phyloP scores from a whole-genome alignment of 1,139 yeast genomes.

The Suhomyces atakaporum region DNA sequence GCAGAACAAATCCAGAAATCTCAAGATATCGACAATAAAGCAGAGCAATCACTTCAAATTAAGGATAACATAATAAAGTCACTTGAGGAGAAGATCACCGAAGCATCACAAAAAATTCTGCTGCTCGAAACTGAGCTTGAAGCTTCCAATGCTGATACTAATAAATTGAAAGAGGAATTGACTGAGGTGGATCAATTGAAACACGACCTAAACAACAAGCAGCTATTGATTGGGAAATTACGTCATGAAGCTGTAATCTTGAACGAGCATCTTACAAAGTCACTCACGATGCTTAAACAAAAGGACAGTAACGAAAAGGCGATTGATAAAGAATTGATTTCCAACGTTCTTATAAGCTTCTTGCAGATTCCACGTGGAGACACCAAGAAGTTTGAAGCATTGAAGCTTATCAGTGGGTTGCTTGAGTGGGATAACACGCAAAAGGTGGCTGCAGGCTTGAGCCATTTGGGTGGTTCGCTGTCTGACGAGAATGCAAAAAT shows the following conservation, averaged over 20 bases:
- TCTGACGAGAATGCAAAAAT: conserved; percentile 26
- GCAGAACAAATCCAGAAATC: conserved; percentile 8
- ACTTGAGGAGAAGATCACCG: conserved; percentile 1
- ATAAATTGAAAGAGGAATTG: conserved; percentile 8
- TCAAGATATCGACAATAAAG: conserved; percentile 11
- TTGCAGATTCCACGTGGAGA: conserved; percentile 90
- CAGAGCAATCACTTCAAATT: conserved; percentile 1
- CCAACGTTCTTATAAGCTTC: conserved; percentile 83
- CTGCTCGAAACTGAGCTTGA: conserved; percentile 21
- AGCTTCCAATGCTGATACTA: conserved; percentile 14
- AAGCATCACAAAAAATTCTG: conserved; percentile 4
- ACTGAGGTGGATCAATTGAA: conserved; percentile 24
- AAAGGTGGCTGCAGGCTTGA: conserved; percentile 78
- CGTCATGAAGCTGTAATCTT: conserved; percentile 95
- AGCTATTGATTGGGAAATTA: conserved; percentile 78
- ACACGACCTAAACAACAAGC: conserved; percentile 63
- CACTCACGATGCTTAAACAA: conserved; percentile 75
- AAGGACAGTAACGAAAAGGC: conserved; percentile 62
- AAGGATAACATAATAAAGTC: conserved; percentile 12
- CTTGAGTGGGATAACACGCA: conserved; percentile 88
- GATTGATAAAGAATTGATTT: conserved; percentile 84
- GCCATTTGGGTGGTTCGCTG: conserved; percentile 38
- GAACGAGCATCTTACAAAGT: conserved; percentile 92
- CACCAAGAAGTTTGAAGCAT: conserved; percentile 88
- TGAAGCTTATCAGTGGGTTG: conserved; percentile 78